Base-by-base conservation (phyloP, 1,284 basidiomycete species). In the Puccinia hordei region DNA sequence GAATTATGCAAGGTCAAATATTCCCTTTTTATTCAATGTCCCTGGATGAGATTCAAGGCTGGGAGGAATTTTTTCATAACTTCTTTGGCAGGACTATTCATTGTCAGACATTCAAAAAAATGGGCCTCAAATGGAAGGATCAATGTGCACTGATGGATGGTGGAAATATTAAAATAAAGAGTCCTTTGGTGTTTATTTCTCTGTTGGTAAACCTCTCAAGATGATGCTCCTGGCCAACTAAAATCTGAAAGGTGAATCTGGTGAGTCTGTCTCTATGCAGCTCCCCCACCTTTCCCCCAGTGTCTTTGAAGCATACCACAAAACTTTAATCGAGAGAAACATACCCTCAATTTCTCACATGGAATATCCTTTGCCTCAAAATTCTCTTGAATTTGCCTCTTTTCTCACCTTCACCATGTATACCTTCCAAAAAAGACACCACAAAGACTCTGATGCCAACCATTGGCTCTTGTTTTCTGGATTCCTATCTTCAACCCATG, bases 401-500 rank as follows among this genome's bases (percentile, higher is more conserved):
- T n/a, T n/a, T n/a, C n/a, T n/a, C n/a, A n/a, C n/a, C n/a, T n/a
- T n/a, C n/a, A n/a, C n/a, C n/a, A n/a, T n/a, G n/a, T n/a, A n/a
- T n/a, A n/a, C n/a, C n/a, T 61, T 61, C 24, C 24, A 22, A 12
- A 61, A 61, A 6, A 10, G 13, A 61, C 57, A 12, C 12, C 57
- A 61, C 57, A 17, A 10, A 5, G 57, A 61, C 57, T 6, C 27
- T 6, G 57, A 61, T 5, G 57, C 24, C 57, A 61, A 61, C 24
- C 19, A 30, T 24, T 61, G 57, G 57, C 57, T 61, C 57, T 61
- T 13, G 57, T 61, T 24, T 30, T 4, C 57, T 61, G 57, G 57
- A 61, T 61, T 61, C 53, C 53, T 27, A 57, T 57, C 5, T 57
- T 57, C 53, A 57, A 57, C 53, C 53, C 53, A 27, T 8, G 27